Conservation (phyloP, 805 yeast species). For the Candida krabiensis region DNA sequence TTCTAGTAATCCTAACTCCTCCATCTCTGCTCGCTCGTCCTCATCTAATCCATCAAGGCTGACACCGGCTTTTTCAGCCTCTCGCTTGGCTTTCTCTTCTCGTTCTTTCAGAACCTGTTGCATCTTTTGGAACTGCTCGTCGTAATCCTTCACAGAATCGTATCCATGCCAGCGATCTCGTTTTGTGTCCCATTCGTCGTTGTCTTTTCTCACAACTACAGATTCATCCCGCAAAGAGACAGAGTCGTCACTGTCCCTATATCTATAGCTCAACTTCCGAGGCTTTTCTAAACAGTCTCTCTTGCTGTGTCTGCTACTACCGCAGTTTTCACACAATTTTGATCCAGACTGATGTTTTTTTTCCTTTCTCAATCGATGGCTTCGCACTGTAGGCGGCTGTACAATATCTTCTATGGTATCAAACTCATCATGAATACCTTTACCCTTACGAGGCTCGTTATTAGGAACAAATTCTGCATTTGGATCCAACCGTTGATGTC, state of each 20-base stretch:
- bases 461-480: constrained; percentile 41
- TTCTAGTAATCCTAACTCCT: constrained; percentile 37
- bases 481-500: constrained; percentile 56
- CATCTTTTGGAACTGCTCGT: constrained; percentile 48
- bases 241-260: constrained; percentile 27
- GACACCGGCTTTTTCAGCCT: constrained; percentile 8
- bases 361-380: constrained; percentile 4
- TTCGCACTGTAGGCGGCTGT: background rate
- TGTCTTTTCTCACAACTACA: constrained; percentile 24
- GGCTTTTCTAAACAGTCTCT: constrained; percentile 63
- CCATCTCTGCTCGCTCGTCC: constrained; percentile 44
- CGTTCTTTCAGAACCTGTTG: constrained; percentile 45
- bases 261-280: constrained; percentile 37
- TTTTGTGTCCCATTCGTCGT: constrained; percentile 62
- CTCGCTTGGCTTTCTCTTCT: constrained; percentile 28
- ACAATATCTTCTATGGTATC: constrained; percentile 20
- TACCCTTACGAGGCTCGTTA: constrained; percentile 54
- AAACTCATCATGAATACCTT: constrained; percentile 53
- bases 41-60: constrained; percentile 31
- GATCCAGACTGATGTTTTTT: constrained; percentile 16
- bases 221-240: constrained; percentile 9
- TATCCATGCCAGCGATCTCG: constrained; percentile 85
- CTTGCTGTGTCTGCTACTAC: constrained; percentile 47
- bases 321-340: constrained; percentile 59
- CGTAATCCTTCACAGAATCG: constrained; percentile 58